Percentiles rank a stretch among this genome's conserved stretches.
Conservation (phyloP, 306 rosid genomes). For the Dalbergia cochinchinensis region DNA sequence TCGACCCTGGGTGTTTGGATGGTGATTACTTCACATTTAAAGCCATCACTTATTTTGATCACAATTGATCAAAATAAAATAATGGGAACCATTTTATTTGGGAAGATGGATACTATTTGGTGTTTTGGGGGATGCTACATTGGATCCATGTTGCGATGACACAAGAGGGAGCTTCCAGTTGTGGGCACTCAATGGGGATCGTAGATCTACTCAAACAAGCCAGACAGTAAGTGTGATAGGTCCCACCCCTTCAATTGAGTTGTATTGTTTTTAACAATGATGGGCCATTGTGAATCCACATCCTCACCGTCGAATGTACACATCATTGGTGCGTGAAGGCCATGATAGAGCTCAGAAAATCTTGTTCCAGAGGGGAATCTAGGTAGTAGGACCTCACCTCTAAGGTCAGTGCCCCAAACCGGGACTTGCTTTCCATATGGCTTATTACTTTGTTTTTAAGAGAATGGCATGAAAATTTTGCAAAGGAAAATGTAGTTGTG, state of each 20-base stretch:
- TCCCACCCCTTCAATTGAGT: constrained; percentile 25
- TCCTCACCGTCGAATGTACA: background rate
- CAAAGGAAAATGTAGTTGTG: no score
- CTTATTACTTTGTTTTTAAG: no score
- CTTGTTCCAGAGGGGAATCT: constrained; percentile 8
- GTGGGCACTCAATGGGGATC: constrained; percentile 41
- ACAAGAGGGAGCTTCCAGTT: constrained; percentile 5
- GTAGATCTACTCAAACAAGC: constrained; percentile 33
- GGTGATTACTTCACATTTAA: background rate
- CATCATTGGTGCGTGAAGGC: background rate
- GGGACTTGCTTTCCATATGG: background rate
- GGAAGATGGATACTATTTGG: constrained; percentile 8
- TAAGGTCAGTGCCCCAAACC: background rate
- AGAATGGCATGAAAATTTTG: background rate
- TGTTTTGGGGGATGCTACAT: background rate
- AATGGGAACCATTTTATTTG: background rate
- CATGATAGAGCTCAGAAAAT: constrained; percentile 20
- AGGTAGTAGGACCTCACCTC: constrained; percentile 16
- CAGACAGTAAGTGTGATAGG: background rate
- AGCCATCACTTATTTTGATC: background rate
- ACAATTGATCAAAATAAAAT: background rate
- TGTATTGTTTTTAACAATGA: background rate
- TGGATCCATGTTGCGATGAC: background rate
- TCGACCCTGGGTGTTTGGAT: background rate
- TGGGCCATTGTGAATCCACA: background rate